Base-by-base conservation (phyloP, 257 asterid genomes). In the Paulownia fortunei region DNA sequence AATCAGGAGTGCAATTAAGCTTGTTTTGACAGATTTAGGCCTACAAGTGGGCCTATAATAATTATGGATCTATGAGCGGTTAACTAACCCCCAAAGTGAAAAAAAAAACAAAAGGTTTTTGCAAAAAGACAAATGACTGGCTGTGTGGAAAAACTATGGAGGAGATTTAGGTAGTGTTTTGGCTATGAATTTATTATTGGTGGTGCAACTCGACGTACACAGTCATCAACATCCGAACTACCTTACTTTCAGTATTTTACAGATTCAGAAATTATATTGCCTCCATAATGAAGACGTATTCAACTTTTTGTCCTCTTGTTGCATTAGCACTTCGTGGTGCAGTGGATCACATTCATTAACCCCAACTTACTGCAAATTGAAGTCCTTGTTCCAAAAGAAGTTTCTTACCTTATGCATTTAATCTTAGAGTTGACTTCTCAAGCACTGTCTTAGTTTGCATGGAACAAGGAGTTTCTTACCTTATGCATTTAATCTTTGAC, bases 21-120 rank as follows among this genome's bases (percentile, higher is more conserved):
- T 30, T 61, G 37, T 32, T 61, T 60, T 23, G 80, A 55, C 42
- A 66, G 55, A 76, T 23, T 76, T 67, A 46, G 42, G 54, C 56
- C 65, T 10, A 30, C 46, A 3, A 26, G 26, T 27, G 47, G 24
- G 39, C 26, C 54, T 2, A 24, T 1, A 56, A 21, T 47, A 19
- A 39, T n/a, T 55, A 46, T 30, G 16, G 36, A 64, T 6, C 13
- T 4, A 34, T 27, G 23, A 34, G 63, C 30, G 27, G 51, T 10
- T 46, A 46, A 21, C 65, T 26, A 39, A 18, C 32, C 24, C 64
- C 9, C 46, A 39, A 39, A 7, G 6, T 41, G 2, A 5, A 1
- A 51, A 64, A 63, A 30, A 8, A 1, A 10, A 30, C 2, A 30
- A 30, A 30, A 30, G 11, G 47, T 63, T 36, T 21, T 6, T 4